Evolutionary conservation across 2,329 filamentous ascomycete species (phyloP).

Genomic region (Aspergillus puulaauensis): DNA sequence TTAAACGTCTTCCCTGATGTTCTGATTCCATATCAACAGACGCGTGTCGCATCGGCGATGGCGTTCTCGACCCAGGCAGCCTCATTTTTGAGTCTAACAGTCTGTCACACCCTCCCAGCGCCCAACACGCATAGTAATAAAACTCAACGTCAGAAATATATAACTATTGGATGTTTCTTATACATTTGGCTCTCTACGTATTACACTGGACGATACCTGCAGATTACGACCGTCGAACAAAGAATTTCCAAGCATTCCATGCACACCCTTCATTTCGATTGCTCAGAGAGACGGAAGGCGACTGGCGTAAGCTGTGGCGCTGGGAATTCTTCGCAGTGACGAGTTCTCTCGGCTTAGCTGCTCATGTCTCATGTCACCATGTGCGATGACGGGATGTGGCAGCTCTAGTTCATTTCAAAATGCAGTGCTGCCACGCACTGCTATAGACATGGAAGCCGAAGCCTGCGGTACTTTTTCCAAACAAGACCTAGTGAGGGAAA

Average conservation of each 20-base stretch:
- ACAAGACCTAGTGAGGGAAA: not conserved
- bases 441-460: conserved; percentile 10
- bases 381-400: conserved; percentile 10
- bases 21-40: not conserved
- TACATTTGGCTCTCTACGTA: no score
- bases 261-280: conserved; percentile 7
- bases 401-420: conserved; percentile 10
- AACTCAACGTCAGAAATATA: not conserved
- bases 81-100: not conserved
- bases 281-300: not conserved
- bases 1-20: not conserved
- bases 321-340: no score
- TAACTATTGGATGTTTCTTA: not conserved
- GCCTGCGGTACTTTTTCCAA: not conserved
- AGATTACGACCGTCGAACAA: not conserved
- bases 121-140: not conserved
- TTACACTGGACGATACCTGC: no score
- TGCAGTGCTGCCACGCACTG: conserved; percentile 20
- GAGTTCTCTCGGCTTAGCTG: no score
- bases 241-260: conserved; percentile 10
- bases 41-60: not conserved
- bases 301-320: not conserved
- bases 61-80: not conserved
- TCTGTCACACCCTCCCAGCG: not conserved
- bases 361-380: not conserved